phyloP scores from a whole-genome alignment of 1,139 yeast species.

The Wickerhamiella infanticola region DNA sequence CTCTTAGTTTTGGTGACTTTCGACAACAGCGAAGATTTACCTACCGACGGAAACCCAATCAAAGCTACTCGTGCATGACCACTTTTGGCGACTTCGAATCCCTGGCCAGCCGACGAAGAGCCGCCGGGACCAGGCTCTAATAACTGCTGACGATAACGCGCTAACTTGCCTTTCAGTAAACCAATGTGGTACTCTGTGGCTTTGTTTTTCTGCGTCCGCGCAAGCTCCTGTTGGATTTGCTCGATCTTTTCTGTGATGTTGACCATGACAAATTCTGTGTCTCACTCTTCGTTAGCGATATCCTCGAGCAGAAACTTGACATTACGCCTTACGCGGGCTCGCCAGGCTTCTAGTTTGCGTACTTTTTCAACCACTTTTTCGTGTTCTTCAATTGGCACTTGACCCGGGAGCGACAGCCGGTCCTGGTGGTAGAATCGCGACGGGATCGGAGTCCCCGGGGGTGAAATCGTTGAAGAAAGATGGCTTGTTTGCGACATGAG shows the following conservation, averaged over 20 bases:
- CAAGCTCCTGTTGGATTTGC: constrained; percentile 83
- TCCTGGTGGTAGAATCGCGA: not conserved
- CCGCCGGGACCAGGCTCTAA: constrained; percentile 77
- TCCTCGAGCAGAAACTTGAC: not conserved
- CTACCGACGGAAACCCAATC: constrained; percentile 96
- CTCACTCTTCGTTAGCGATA: not conserved
- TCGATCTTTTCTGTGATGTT: constrained; percentile 51
- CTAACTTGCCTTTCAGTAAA: constrained; percentile 81
- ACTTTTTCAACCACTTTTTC: not conserved
- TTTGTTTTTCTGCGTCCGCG: constrained; percentile 91
- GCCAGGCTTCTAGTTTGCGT: not conserved
- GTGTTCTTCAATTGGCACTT: not conserved
- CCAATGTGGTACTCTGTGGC: constrained; percentile 97
- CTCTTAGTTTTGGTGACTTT: constrained; percentile 84
- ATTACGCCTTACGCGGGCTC: not conserved
- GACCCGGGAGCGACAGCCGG: not conserved
- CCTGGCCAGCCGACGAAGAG: constrained; percentile 66
- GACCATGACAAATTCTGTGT: constrained; percentile 9
- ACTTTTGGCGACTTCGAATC: constrained; percentile 88
- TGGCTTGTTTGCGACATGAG: not conserved
- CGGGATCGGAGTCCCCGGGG: not conserved
- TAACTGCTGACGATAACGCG: constrained; percentile 83
- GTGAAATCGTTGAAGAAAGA: not conserved
- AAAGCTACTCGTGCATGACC: constrained; percentile 94
- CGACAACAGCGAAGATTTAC: constrained; percentile 78